A percentile compares a stretch with the other conserved stretches of the same genome.
phyloP scores from a whole-genome alignment of 306 rosid genomes.

The Albizia julibrissin region DNA sequence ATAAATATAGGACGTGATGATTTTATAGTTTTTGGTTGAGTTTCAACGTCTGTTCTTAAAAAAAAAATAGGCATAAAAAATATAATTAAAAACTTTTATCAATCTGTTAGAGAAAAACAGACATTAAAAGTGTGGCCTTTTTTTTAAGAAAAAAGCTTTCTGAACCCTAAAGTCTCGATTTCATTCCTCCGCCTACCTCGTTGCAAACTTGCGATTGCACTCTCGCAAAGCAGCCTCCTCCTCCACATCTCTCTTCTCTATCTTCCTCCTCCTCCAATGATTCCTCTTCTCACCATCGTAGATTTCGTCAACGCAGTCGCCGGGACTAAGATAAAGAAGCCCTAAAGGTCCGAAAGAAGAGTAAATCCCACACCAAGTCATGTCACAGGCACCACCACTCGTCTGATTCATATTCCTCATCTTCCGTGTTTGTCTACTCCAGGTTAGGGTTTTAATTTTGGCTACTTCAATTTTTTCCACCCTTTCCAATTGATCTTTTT shows the following conservation, averaged over 20 bases:
- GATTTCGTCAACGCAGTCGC: conserved; percentile 45
- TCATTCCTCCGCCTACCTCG: no score
- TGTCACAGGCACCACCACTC: conserved; percentile 69
- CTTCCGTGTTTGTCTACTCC: conserved; percentile 56
- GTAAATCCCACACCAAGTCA: conserved; percentile 68
- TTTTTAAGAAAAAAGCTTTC: no score
- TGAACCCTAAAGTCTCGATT: no score
- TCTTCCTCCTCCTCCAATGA: conserved; percentile 22
- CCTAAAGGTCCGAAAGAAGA: conserved; percentile 69
- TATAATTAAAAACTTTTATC: no score
- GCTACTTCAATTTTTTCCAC: background rate
- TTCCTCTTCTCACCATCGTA: conserved; percentile 58
- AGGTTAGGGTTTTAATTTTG: conserved; percentile 41
- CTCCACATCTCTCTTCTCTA: conserved; percentile 13
- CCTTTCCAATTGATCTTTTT: background rate
- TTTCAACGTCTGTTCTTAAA: no score
- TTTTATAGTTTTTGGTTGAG: no score
- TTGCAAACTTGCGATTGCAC: no score
- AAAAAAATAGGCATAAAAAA: no score
- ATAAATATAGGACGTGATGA: no score
- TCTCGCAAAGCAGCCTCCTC: no score
- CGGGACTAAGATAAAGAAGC: conserved; percentile 60
- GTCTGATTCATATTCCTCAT: conserved; percentile 56
- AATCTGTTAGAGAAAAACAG: no score
- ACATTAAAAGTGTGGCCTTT: no score